phyloP scores from a whole-genome alignment of 208 protist species.

The Trypanosoma cruzi region DNA sequence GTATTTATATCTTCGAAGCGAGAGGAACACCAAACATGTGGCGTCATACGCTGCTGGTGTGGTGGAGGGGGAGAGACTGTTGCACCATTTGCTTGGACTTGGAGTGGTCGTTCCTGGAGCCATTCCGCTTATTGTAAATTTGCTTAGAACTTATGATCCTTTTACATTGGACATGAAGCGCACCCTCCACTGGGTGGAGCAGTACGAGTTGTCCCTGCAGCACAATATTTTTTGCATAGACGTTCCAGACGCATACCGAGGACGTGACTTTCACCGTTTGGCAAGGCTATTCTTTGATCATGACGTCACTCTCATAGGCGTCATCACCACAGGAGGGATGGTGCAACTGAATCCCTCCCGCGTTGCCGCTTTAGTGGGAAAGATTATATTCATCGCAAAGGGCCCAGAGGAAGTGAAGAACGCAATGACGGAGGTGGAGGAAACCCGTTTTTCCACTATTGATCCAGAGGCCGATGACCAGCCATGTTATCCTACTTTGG shows the following conservation, averaged over 20 bases:
- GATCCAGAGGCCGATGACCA: conserved; percentile 24
- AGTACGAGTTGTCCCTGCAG: conserved; percentile 84
- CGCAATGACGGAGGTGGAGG: conserved; percentile 47
- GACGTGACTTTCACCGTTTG: conserved; percentile 54
- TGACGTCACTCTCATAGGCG: conserved; percentile 73
- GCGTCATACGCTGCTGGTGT: conserved; percentile 62
- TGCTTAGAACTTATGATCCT: conserved; percentile 82
- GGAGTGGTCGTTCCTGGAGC: conserved; percentile 72
- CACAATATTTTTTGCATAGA: conserved; percentile 73
- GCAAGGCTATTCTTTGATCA: conserved; percentile 56
- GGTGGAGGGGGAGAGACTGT: conserved; percentile 68
- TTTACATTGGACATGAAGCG: conserved; percentile 49
- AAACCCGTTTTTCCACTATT: conserved; percentile 36
- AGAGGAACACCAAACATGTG: conserved; percentile 58
- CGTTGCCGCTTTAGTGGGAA: conserved; percentile 50
- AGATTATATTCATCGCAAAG: conserved; percentile 74
- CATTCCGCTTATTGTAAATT: conserved; percentile 78
- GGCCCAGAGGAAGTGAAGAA: conserved; percentile 45
- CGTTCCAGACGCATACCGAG: conserved; percentile 59
- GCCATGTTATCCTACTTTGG: not conserved
- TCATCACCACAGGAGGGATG: conserved; percentile 48
- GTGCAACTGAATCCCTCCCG: conserved; percentile 73
- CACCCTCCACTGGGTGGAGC: conserved; percentile 65
- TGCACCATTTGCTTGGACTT: conserved; percentile 75
- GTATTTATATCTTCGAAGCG: conserved; percentile 73